Percentiles rank a stretch among this genome's conserved stretches.
phyloP scores from a whole-genome alignment of 768 basidiomycete genomes.

The Russula compacta region DNA sequence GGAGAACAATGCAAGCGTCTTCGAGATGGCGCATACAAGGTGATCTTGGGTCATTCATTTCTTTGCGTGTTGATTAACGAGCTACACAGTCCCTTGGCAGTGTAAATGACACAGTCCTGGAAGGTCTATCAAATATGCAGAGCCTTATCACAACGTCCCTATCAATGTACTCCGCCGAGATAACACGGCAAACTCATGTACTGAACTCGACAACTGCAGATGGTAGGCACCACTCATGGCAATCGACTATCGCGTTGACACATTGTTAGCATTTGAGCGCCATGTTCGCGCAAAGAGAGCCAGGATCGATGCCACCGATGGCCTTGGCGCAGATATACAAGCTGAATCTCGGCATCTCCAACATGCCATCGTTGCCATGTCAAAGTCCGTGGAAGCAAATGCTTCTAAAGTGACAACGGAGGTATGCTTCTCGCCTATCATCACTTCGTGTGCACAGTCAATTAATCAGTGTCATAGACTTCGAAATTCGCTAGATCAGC shows the following conservation, averaged over 20 bases:
- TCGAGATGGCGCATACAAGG: constrained; percentile 54
- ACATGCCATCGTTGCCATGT: constrained; percentile 40
- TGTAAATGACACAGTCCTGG: constrained; percentile 33
- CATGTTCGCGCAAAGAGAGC: constrained; percentile 57
- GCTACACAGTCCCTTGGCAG: constrained; percentile 33
- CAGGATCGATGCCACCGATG: constrained; percentile 49
- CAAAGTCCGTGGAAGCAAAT: constrained; percentile 38
- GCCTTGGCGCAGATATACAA: constrained; percentile 41
- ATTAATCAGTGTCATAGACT: constrained; percentile 28
- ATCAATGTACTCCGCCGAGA: constrained; percentile 40
- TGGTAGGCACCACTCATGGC: constrained; percentile 29
- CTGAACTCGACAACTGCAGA: constrained; percentile 37
- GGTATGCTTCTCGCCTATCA: constrained; percentile 32
- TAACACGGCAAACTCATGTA: constrained; percentile 40
- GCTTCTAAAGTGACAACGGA: constrained; percentile 38
- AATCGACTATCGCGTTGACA: neutral
- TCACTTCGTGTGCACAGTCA: neutral
- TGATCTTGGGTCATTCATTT: constrained; percentile 21
- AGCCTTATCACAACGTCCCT: constrained; percentile 38
- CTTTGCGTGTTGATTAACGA: constrained; percentile 3
- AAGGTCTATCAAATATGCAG: constrained; percentile 38
- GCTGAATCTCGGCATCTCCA: constrained; percentile 45
- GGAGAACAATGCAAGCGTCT: constrained; percentile 43
- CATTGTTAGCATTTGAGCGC: constrained; percentile 46
- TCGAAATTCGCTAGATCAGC: constrained; percentile 33